Conservation (phyloP, 192 early-diverging fungal species). For the Gaertneriomyces semiglobifer region DNA sequence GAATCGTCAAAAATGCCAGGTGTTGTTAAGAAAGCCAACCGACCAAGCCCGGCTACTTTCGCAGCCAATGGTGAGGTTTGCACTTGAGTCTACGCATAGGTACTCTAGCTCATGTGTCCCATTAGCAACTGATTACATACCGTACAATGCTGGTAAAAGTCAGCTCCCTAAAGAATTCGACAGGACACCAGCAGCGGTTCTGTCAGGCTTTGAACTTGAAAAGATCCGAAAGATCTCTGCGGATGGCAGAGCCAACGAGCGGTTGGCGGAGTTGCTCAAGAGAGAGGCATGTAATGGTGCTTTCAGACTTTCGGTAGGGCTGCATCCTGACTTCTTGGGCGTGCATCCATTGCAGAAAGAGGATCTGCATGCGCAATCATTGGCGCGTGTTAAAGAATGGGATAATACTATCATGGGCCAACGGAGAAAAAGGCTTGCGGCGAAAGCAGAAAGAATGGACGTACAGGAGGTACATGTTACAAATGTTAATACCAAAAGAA, state of each 20-base stretch:
- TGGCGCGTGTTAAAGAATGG: slow-evolving; percentile 38
- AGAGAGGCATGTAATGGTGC: slow-evolving; percentile 12
- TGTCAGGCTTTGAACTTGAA: background rate
- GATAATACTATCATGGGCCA: slow-evolving; percentile 48
- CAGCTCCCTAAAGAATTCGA: background rate
- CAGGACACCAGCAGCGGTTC: background rate
- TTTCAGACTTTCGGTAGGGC: background rate
- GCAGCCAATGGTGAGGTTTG: background rate
- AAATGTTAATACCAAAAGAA: background rate
- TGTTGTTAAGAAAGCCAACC: background rate
- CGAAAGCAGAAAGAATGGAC: slow-evolving; percentile 29
- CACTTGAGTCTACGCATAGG: background rate
- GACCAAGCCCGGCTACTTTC: background rate
- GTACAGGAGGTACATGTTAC: slow-evolving; percentile 26
- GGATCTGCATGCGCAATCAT: slow-evolving; percentile 38
- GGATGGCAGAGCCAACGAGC: background rate
- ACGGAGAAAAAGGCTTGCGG: slow-evolving; percentile 43
- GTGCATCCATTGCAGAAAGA: slow-evolving; percentile 26
- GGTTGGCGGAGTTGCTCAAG: slow-evolving; percentile 2
- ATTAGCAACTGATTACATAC: slow-evolving; percentile 1
- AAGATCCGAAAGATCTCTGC: background rate
- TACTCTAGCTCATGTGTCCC: background rate
- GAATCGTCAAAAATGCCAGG: slow-evolving; percentile 1
- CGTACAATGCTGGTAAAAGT: slow-evolving; percentile 4
- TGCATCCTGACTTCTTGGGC: background rate